Percentiles rank a stretch among this genome's conserved stretches.
Conservation (phyloP, 106 monocot genomes). For the Iris macrosiphon region DNA sequence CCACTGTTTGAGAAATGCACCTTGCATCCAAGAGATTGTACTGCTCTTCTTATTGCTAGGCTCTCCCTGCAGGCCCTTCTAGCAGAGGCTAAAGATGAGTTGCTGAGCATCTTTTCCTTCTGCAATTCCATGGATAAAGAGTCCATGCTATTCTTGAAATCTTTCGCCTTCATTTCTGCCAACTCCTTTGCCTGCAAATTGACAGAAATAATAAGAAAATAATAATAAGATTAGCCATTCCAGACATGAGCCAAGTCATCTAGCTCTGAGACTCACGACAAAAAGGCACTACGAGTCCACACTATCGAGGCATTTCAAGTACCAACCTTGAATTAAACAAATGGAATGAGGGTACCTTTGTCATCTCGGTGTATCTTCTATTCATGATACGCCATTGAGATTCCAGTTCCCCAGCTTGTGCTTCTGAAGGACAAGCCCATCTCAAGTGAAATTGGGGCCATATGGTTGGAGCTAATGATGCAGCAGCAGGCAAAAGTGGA, state of each 20-base stretch:
- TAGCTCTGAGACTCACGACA: neutral
- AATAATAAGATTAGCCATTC: neutral
- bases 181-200: constrained; percentile 60
- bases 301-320: neutral
- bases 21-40: constrained; percentile 82
- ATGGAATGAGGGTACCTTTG: constrained; percentile 37
- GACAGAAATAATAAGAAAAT: neutral
- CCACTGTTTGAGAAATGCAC: constrained; percentile 57
- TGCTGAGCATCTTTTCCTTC: constrained; percentile 42
- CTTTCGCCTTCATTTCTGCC: constrained; percentile 46
- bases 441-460: constrained; percentile 98
- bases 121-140: constrained; percentile 45
- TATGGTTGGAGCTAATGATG: constrained; percentile 86
- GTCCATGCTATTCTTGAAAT: constrained; percentile 40
- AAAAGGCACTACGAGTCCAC: too few species aligned
- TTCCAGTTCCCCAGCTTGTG: constrained; percentile 64
- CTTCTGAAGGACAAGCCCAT: constrained; percentile 92
- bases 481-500: constrained; percentile 79
- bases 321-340: neutral
- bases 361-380: constrained; percentile 40
- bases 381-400: constrained; percentile 46
- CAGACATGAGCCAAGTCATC: neutral
- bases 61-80: constrained; percentile 55
- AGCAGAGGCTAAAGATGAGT: constrained; percentile 39
- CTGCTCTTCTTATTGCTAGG: constrained; percentile 63